Conservation (phyloP, 2,329 filamentous ascomycete species). For the Colletotrichum godetiae region DNA sequence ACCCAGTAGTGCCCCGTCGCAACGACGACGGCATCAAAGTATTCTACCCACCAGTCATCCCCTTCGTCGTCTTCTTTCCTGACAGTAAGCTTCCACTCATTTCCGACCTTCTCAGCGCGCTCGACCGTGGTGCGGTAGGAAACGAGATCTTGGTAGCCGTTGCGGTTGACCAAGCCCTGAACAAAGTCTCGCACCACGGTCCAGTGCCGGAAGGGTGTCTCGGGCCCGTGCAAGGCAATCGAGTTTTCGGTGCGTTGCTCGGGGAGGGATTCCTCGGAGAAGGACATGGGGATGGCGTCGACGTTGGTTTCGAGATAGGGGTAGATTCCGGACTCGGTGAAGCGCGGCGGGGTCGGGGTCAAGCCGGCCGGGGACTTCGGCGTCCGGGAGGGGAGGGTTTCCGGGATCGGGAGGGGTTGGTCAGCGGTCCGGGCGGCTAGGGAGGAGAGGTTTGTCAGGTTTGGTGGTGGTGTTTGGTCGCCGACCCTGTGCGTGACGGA, state of each 20-base stretch:
- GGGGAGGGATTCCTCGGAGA: conserved; percentile 66
- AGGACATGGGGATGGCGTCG: conserved; percentile 68
- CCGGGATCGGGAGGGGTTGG: conserved; percentile 57
- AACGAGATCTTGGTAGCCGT: conserved; percentile 63
- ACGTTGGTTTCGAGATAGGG: conserved; percentile 75
- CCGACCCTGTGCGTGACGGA: conserved; percentile 53
- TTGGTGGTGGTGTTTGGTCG: conserved; percentile 50
- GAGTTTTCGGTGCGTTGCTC: conserved; percentile 44
- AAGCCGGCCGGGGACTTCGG: conserved; percentile 52
- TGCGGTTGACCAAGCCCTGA: conserved; percentile 60
- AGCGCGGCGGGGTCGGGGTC: conserved; percentile 58
- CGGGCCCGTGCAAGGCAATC: conserved; percentile 58
- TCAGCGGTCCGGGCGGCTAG: conserved; percentile 63
- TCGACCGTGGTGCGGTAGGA: conserved; percentile 72
- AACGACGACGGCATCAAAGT: conserved; percentile 71
- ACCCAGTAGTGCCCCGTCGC: conserved; percentile 71
- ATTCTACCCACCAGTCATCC: conserved; percentile 72
- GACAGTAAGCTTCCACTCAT: conserved; percentile 65
- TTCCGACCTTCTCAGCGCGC: conserved; percentile 59
- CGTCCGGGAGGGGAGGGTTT: conserved; percentile 57
- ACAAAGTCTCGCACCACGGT: conserved; percentile 67
- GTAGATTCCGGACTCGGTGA: conserved; percentile 69
- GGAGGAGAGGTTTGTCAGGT: conserved; percentile 55
- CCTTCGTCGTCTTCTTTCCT: conserved; percentile 49
- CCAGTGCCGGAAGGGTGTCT: conserved; percentile 73